Evolutionary conservation across 345 rosid species (phyloP).

Genomic region (Orychophragmus violaceus): DNA sequence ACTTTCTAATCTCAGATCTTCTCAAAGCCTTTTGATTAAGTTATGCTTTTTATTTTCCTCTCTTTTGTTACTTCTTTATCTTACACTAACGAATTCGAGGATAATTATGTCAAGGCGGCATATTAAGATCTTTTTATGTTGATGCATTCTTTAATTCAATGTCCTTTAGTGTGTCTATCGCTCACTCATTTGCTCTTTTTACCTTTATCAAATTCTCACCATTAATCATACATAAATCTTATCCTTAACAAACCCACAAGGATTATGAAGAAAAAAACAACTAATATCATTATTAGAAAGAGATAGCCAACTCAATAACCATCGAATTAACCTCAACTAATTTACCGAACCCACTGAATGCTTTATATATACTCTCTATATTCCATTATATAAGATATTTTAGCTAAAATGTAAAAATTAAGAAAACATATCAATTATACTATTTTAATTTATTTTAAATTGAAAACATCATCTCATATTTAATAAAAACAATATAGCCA

Average conservation of each 20-base stretch:
- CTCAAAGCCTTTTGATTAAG: not conserved
- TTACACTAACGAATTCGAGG: not conserved
- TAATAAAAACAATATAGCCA: no score
- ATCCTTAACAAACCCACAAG: constrained; percentile 36
- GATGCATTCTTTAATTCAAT: not conserved
- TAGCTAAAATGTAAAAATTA: no score
- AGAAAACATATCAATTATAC: no score
- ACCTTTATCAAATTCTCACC: constrained; percentile 14
- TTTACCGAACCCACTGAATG: no score
- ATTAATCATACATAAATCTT: constrained; percentile 29
- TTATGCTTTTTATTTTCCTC: not conserved
- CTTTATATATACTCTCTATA: no score
- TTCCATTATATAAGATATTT: no score
- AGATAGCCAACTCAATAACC: constrained; percentile 13
- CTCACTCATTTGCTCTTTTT: not conserved
- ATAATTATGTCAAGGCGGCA: not conserved
- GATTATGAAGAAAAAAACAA: constrained; percentile 1
- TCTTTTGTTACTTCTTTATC: not conserved
- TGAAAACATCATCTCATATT: no score
- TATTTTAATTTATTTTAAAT: no score
- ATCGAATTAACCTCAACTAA: constrained; percentile 10
- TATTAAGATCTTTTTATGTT: not conserved
- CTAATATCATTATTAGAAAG: constrained; percentile 19
- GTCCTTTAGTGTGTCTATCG: not conserved
- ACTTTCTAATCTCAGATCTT: not conserved